Evolutionary conservation across 2,329 filamentous ascomycete genomes (phyloP).

Genomic region (Colletotrichum sublineola): DNA sequence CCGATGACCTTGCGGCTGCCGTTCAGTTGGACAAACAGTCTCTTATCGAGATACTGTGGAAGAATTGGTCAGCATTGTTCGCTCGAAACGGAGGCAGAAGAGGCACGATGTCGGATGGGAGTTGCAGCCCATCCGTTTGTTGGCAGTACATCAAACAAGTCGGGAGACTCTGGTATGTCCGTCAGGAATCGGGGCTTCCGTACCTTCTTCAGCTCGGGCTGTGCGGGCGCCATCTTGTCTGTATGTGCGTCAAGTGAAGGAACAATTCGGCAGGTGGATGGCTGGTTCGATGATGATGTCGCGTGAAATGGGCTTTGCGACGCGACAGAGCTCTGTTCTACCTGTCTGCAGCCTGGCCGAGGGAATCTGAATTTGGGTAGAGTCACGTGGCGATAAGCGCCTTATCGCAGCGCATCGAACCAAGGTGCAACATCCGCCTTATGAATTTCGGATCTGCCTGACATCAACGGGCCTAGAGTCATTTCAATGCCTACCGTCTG

Average conservation of each 20-base stretch:
- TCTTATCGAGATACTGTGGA: constrained; percentile 95
- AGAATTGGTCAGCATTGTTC: constrained; percentile 12
- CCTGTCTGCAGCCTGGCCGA: constrained; percentile 31
- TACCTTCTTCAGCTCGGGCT: constrained; percentile 99
- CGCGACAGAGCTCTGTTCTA: constrained; percentile 32
- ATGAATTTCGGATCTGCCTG: constrained; percentile 4
- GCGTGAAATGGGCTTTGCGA: constrained; percentile 37
- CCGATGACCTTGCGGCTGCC: constrained; percentile 98
- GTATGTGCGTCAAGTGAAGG: background rate
- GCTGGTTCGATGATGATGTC: constrained; percentile 21
- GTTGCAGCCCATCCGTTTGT: background rate
- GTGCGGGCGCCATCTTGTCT: constrained; percentile 92
- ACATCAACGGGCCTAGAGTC: background rate
- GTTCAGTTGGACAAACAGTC: constrained; percentile 97
- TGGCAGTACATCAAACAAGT: constrained; percentile 36
- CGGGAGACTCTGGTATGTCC: constrained; percentile 35
- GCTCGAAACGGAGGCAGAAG: background rate
- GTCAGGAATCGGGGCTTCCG: constrained; percentile 44
- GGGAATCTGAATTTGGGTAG: constrained; percentile 37
- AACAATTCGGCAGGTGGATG: constrained; percentile 11
- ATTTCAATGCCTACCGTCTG: background rate
- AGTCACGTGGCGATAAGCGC: constrained; percentile 65
- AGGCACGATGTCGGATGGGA: background rate
- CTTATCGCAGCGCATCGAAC: constrained; percentile 29
- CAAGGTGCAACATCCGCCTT: background rate